These are phyloP conservation scores for Pyrenochaeta sp. DNA, from an alignment of 2,329 filamentous ascomycete genomes.

Conservation along the genomic window DNA sequence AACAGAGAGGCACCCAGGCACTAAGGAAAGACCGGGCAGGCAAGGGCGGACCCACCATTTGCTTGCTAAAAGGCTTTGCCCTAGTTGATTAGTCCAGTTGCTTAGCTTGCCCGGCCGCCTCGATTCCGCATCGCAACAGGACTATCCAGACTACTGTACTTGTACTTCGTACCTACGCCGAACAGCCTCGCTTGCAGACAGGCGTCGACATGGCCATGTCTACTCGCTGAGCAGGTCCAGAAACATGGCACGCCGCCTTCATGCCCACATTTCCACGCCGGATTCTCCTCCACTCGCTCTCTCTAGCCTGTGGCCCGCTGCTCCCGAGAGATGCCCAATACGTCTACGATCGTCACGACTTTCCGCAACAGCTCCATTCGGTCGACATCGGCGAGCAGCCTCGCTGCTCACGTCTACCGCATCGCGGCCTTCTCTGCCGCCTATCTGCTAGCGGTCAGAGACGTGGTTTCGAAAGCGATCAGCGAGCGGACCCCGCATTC, in stretches of 20 bases:
- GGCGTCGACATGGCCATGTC: slow-evolving; percentile 4
- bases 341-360: slow-evolving; percentile 2
- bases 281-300: no score
- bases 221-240: slow-evolving; percentile 8
- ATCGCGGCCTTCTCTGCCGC: background rate
- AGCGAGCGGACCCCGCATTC: background rate
- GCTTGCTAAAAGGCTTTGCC: background rate
- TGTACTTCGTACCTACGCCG: background rate
- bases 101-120: background rate
- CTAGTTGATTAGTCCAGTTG: background rate
- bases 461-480: background rate
- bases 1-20: background rate
- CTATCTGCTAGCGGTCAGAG: background rate
- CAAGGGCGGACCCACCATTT: background rate
- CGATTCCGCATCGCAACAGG: background rate
- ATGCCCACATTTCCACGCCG: no score
- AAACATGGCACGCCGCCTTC: no score
- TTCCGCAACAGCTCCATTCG: slow-evolving; percentile 11
- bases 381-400: slow-evolving; percentile 25
- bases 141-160: background rate
- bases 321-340: background rate
- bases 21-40: background rate
- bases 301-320: background rate
- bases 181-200: background rate
- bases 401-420: background rate